phyloP scores from a whole-genome alignment of 108 stramenopile genomes.

The Chaetoceros tenuissimus region DNA sequence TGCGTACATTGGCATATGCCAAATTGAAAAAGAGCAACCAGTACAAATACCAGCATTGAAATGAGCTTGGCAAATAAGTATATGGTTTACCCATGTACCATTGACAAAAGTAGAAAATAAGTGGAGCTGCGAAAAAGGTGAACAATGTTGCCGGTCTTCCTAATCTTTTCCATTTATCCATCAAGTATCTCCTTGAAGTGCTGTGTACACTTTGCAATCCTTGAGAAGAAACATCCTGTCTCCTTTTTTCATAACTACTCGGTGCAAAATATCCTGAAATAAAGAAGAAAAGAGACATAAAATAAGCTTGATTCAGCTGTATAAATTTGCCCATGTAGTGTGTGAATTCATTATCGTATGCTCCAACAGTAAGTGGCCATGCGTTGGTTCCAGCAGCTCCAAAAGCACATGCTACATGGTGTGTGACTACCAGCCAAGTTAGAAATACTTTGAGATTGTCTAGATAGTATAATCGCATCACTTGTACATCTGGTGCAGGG shows the following conservation, averaged over 20 bases:
- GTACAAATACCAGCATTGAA: slow-evolving; percentile 3
- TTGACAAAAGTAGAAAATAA: neutral
- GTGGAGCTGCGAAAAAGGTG: neutral
- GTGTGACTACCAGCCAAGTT: neutral
- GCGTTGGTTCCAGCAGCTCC: neutral
- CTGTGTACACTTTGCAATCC: too few relatives aligned
- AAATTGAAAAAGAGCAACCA: slow-evolving; percentile 8
- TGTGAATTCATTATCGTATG: slow-evolving; percentile 3
- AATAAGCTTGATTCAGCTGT: slow-evolving; percentile 7
- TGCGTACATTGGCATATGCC: neutral
- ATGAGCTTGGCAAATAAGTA: slow-evolving; percentile 1
- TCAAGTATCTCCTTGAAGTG: too few relatives aligned
- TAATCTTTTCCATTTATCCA: neutral
- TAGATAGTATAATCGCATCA: slow-evolving; percentile 5
- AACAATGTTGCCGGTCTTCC: neutral
- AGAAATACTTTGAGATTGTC: slow-evolving; percentile 9
- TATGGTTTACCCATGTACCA: neutral
- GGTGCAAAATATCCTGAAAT: slow-evolving; percentile 5
- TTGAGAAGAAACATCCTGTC: too few relatives aligned
- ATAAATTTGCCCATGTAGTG: neutral
- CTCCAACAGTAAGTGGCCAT: slow-evolving; percentile 4
- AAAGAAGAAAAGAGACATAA: slow-evolving; percentile 10
- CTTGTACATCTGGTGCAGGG: too few relatives aligned
- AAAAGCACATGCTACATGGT: slow-evolving; percentile 4
- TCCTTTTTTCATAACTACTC: slow-evolving; percentile 1